A percentile compares a stretch with the other conserved stretches of the same genome.
phyloP scores from a whole-genome alignment of 2,329 filamentous ascomycete genomes.

The Ceratocystis colombiana region DNA sequence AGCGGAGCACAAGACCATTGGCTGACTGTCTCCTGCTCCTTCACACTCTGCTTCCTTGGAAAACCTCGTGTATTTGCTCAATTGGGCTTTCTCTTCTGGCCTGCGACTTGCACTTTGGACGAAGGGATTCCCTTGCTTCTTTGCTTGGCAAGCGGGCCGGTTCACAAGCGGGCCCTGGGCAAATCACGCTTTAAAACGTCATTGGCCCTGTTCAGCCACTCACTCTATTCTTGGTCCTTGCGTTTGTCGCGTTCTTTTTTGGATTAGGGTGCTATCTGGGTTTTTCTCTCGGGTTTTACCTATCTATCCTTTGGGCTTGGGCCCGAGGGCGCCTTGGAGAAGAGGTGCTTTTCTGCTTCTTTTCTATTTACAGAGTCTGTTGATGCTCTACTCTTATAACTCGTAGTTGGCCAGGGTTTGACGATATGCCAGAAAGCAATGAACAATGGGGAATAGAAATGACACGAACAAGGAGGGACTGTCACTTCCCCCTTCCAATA shows the following conservation, averaged over 20 bases:
- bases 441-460: not conserved
- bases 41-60: not conserved
- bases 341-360: no score
- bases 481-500: not conserved
- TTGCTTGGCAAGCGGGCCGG: conserved; percentile 7
- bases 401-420: no score
- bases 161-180: not conserved
- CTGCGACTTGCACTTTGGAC: conserved; percentile 6
- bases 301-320: not conserved
- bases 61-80: conserved; percentile 5
- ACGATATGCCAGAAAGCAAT: not conserved
- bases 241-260: conserved; percentile 11
- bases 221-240: conserved; percentile 10
- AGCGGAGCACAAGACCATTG: conserved; percentile 4
- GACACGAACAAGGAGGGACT: not conserved
- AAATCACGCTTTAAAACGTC: conserved; percentile 10
- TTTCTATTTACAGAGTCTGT: no score
- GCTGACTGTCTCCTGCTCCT: not conserved
- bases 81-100: not conserved
- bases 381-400: no score
- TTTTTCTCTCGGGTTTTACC: not conserved
- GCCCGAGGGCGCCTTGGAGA: no score
- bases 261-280: not conserved
- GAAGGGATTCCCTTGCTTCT: conserved; percentile 12
- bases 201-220: conserved; percentile 11